phyloP scores from a whole-genome alignment of 2,329 filamentous ascomycete genomes.

The Diaporthe aspalathi region DNA sequence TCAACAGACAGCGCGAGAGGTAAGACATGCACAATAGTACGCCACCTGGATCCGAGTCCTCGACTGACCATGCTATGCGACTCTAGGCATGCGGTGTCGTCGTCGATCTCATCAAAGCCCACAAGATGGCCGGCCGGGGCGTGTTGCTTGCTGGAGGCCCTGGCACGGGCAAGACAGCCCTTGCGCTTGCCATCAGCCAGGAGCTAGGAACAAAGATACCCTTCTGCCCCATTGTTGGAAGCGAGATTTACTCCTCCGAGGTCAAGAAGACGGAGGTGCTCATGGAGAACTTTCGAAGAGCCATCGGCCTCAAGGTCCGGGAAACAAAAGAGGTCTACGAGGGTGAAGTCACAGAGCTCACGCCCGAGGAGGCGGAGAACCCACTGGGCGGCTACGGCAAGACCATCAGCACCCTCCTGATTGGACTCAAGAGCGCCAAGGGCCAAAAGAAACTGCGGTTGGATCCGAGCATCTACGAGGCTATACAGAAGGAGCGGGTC shows the following conservation, averaged over 20 bases:
- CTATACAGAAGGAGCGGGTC: slow-evolving; percentile 97
- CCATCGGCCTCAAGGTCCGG: slow-evolving; percentile 95
- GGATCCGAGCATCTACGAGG: slow-evolving; percentile 98
- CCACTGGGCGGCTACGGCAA: slow-evolving; percentile 96
- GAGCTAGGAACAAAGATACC: slow-evolving; percentile 98
- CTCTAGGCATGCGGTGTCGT: slow-evolving; percentile 91
- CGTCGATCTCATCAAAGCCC: slow-evolving; percentile 93
- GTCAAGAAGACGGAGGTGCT: slow-evolving; percentile 99
- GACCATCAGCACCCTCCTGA: slow-evolving; percentile 95
- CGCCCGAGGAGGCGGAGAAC: slow-evolving; percentile 97
- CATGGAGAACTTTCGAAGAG: slow-evolving; percentile 98
- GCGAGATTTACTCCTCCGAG: slow-evolving; percentile 97
- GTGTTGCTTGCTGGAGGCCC: slow-evolving; percentile 94
- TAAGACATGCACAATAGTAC: slow-evolving; percentile 52
- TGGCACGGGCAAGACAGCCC: slow-evolving; percentile 95
- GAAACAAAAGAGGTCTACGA: slow-evolving; percentile 99
- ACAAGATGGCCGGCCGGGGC: slow-evolving; percentile 97
- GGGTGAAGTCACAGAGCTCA: slow-evolving; percentile 97
- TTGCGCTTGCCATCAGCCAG: slow-evolving; percentile 94
- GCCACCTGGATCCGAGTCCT: not conserved
- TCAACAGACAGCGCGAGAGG: slow-evolving; percentile 88
- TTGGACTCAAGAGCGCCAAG: slow-evolving; percentile 93
- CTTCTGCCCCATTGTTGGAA: slow-evolving; percentile 97
- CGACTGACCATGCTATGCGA: slow-evolving; percentile 25
- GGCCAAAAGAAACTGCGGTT: slow-evolving; percentile 97